phyloP scores from a whole-genome alignment of 2,329 filamentous ascomycete genomes.

The Simplicillium sp. region DNA sequence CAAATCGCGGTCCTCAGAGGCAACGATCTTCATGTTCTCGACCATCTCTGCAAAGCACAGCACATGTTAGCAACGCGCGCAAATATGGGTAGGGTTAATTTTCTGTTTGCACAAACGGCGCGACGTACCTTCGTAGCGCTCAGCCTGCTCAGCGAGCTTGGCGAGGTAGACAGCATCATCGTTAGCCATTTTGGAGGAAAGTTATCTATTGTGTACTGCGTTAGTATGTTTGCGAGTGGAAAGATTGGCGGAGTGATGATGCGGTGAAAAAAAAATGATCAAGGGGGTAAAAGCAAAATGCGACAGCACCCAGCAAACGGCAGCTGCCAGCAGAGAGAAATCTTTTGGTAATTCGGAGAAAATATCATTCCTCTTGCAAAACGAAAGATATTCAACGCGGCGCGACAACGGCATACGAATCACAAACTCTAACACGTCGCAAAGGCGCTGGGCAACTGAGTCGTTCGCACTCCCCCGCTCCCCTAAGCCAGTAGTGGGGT shows the following conservation, averaged over 20 bases:
- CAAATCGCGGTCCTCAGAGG: conserved; percentile 74
- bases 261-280: conserved; percentile 9
- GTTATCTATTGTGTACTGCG: conserved; percentile 4
- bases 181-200: conserved; percentile 77
- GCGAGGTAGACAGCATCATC: conserved; percentile 99
- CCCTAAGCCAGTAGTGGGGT: too few relatives aligned
- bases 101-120: not conserved
- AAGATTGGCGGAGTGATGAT: conserved; percentile 12
- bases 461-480: too few relatives aligned
- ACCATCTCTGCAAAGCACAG: conserved; percentile 71
- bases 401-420: too few relatives aligned
- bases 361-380: too few relatives aligned
- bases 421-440: too few relatives aligned
- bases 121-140: conserved; percentile 93
- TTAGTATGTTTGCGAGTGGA: conserved; percentile 14
- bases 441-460: too few relatives aligned
- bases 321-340: too few relatives aligned
- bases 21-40: conserved; percentile 99
- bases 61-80: conserved; percentile 13
- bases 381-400: too few relatives aligned
- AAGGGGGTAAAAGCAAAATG: too few relatives aligned
- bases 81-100: conserved; percentile 4
- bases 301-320: too few relatives aligned
- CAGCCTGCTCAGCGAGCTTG: conserved; percentile 99
- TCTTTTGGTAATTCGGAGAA: too few relatives aligned